Evolutionary conservation across 768 basidiomycete species (phyloP).

Genomic region (Mycena pura): DNA sequence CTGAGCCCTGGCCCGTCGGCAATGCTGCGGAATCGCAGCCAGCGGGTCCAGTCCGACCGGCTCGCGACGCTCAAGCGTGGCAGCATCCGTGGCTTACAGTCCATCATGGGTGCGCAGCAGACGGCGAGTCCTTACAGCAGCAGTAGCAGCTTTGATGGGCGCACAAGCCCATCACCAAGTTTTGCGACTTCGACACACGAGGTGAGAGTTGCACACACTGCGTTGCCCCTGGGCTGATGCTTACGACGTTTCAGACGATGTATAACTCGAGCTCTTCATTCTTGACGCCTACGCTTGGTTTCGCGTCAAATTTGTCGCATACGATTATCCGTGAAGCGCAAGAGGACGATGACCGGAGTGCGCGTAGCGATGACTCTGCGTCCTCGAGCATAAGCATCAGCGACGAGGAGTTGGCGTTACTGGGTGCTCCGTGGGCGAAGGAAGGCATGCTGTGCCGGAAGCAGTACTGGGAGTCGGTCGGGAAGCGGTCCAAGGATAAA

Average conservation of each 20-base stretch:
- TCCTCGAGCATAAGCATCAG: slow-evolving; percentile 86
- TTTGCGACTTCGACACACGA: slow-evolving; percentile 91
- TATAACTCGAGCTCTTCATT: slow-evolving; percentile 73
- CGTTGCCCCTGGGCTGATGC: background rate
- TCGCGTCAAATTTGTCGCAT: slow-evolving; percentile 94
- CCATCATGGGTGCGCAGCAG: slow-evolving; percentile 71
- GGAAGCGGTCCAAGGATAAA: slow-evolving; percentile 87
- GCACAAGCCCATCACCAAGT: slow-evolving; percentile 94
- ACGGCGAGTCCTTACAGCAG: slow-evolving; percentile 85
- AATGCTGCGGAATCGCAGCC: slow-evolving; percentile 71
- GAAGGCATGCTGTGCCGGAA: slow-evolving; percentile 96
- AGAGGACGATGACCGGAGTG: slow-evolving; percentile 83
- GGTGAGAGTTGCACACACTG: slow-evolving; percentile 44
- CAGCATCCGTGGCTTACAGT: slow-evolving; percentile 88
- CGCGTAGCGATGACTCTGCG: slow-evolving; percentile 65
- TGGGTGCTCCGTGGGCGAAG: slow-evolving; percentile 98
- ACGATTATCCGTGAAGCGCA: slow-evolving; percentile 96
- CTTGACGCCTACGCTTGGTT: slow-evolving; percentile 88
- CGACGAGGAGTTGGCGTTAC: slow-evolving; percentile 93
- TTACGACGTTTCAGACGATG: slow-evolving; percentile 44
- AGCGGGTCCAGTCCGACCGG: slow-evolving; percentile 74
- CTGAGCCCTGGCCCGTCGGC: slow-evolving; percentile 57
- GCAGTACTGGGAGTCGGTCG: slow-evolving; percentile 88
- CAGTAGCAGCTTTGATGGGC: slow-evolving; percentile 83
- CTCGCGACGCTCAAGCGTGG: slow-evolving; percentile 84